A percentile compares a stretch with the other conserved stretches of the same genome.
Conservation (phyloP, 441 rosid species). For the Geranium incanum region DNA sequence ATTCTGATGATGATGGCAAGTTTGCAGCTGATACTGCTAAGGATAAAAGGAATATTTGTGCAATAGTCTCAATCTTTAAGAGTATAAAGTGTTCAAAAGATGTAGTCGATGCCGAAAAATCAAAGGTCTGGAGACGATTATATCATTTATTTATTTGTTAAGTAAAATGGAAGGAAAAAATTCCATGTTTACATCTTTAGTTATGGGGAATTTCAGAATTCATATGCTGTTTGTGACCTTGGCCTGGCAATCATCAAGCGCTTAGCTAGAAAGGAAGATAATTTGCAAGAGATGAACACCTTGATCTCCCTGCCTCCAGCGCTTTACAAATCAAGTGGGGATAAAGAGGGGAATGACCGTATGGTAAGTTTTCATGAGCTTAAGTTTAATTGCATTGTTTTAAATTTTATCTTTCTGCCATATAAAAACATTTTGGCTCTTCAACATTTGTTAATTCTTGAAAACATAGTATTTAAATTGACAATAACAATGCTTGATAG, state of each 20-base stretch:
- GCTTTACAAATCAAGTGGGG: slow-evolving; percentile 60
- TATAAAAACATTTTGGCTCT: slow-evolving; percentile 3
- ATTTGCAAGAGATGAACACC: slow-evolving; percentile 32
- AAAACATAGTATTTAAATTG: neutral
- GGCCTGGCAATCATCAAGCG: slow-evolving; percentile 68
- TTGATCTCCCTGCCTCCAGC: slow-evolving; percentile 53
- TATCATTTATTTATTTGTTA: neutral
- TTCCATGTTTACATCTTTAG: slow-evolving; percentile 19
- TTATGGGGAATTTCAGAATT: slow-evolving; percentile 53
- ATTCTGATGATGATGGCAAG: slow-evolving; percentile 80
- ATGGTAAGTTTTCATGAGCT: slow-evolving; percentile 35
- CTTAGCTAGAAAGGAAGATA: slow-evolving; percentile 46
- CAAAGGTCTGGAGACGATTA: slow-evolving; percentile 54
- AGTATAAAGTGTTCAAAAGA: slow-evolving; percentile 80
- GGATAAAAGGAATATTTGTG: slow-evolving; percentile 56
- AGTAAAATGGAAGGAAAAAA: neutral
- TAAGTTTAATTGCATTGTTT: slow-evolving; percentile 8
- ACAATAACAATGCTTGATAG: slow-evolving; percentile 3
- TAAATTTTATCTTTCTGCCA: neutral
- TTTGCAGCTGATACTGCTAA: slow-evolving; percentile 50
- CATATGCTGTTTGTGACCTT: slow-evolving; percentile 85
- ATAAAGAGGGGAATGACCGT: slow-evolving; percentile 51
- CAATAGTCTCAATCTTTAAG: slow-evolving; percentile 47
- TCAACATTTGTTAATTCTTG: neutral
- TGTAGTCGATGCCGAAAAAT: slow-evolving; percentile 54